Percentiles rank a stretch among this genome's conserved stretches.
phyloP scores from a whole-genome alignment of 164 flowering plant species.

The Sextonia rubra region DNA sequence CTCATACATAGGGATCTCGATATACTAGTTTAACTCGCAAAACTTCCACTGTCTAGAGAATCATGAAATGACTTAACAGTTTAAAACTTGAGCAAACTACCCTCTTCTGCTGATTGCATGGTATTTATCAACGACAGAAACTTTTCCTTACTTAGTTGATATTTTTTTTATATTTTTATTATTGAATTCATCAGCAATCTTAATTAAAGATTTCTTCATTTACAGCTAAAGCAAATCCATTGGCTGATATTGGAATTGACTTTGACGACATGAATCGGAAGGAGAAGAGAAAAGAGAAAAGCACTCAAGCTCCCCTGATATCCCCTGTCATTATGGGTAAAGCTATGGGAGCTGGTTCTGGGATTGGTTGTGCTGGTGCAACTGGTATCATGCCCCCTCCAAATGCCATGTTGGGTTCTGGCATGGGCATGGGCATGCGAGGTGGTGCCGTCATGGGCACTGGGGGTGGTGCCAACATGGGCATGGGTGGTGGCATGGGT shows the following conservation, averaged over 20 bases:
- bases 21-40: too few relatives aligned
- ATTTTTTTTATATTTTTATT: background rate
- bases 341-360: slow-evolving; percentile 97
- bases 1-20: too few relatives aligned
- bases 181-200: background rate
- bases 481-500: slow-evolving; percentile 23
- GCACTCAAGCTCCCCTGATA: slow-evolving; percentile 40
- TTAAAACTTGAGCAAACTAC: too few relatives aligned
- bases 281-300: slow-evolving; percentile 67
- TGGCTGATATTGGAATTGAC: slow-evolving; percentile 91
- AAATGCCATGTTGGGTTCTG: slow-evolving; percentile 51
- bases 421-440: slow-evolving; percentile 33
- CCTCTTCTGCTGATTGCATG: too few relatives aligned
- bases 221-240: slow-evolving; percentile 94
- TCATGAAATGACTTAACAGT: background rate
- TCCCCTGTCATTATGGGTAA: slow-evolving; percentile 83
- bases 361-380: slow-evolving; percentile 88
- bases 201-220: background rate
- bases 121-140: too few relatives aligned
- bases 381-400: slow-evolving; percentile 50
- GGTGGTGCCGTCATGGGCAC: slow-evolving; percentile 10
- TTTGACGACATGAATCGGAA: slow-evolving; percentile 85
- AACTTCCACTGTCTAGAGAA: background rate
- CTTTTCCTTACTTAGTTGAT: background rate
- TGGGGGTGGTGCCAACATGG: background rate